These are phyloP conservation scores for Apiosordaria backusii DNA, from an alignment of 495 filamentous ascomycete genomes.

Conservation along the genomic window DNA sequence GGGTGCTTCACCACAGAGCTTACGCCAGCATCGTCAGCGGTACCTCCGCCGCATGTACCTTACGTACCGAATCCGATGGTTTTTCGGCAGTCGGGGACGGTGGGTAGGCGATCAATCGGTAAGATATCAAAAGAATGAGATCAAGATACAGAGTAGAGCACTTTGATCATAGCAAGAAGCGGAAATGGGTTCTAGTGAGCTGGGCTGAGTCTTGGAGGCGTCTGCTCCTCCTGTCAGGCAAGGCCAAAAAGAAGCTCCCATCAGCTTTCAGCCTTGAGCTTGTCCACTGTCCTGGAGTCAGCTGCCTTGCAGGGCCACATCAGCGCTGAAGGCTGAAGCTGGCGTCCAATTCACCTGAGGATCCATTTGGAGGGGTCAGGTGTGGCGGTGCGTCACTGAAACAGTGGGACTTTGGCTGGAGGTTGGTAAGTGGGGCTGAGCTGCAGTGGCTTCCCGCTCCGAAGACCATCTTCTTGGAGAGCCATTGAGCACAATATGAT, in stretches of 20 bases:
- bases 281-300: background rate
- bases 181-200: background rate
- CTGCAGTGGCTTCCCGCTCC: background rate
- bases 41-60: background rate
- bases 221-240: background rate
- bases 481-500: background rate
- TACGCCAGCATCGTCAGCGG: slow-evolving; percentile 17
- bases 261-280: slow-evolving; percentile 4
- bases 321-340: background rate
- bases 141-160: background rate
- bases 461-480: background rate
- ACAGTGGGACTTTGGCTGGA: background rate
- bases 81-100: background rate
- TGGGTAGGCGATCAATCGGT: background rate
- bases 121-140: slow-evolving; percentile 1
- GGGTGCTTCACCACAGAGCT: slow-evolving; percentile 9
- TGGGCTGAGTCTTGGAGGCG: background rate
- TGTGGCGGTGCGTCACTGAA: slow-evolving; percentile 2
- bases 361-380: background rate
- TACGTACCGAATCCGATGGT: background rate
- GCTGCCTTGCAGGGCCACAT: slow-evolving; percentile 1
- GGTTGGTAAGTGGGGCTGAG: background rate
- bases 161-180: background rate
- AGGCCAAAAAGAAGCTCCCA: slow-evolving; percentile 4
- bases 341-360: slow-evolving; percentile 3